These are phyloP conservation scores for Aphanoascus verrucosus DNA, from an alignment of 2,329 filamentous ascomycete genomes.

Conservation along the genomic window DNA sequence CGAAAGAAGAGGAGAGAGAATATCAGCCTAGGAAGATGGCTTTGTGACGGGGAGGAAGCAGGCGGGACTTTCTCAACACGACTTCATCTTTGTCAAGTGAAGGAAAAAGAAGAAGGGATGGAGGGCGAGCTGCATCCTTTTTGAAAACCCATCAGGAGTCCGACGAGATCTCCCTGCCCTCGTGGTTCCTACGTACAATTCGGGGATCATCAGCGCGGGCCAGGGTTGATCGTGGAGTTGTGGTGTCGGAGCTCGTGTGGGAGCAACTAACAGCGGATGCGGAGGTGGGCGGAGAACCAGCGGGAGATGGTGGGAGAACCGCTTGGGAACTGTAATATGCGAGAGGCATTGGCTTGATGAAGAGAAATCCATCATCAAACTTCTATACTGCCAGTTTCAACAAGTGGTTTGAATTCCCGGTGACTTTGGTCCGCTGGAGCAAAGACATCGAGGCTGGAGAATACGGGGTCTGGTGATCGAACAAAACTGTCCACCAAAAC, in stretches of 20 bases:
- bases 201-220: background rate
- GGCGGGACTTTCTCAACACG: too few species aligned
- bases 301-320: background rate
- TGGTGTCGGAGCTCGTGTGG: background rate
- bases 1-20: background rate
- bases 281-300: background rate
- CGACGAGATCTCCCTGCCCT: background rate
- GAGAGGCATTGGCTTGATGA: too few species aligned
- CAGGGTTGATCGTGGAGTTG: background rate
- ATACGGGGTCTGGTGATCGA: too few species aligned
- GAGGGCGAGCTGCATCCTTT: background rate
- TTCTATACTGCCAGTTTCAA: too few species aligned
- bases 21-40: background rate
- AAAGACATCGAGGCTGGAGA: too few species aligned
- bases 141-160: slow-evolving; percentile 2
- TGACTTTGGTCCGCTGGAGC: too few species aligned
- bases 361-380: too few species aligned
- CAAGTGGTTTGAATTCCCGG: too few species aligned
- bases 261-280: background rate
- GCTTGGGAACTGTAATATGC: background rate
- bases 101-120: too few species aligned
- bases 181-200: background rate
- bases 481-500: too few species aligned
- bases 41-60: background rate
- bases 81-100: background rate